A percentile compares a stretch with the other conserved stretches of the same genome.
Evolutionary conservation across 345 rosid genomes (phyloP).

Genomic region (Eucalyptus rudis): DNA sequence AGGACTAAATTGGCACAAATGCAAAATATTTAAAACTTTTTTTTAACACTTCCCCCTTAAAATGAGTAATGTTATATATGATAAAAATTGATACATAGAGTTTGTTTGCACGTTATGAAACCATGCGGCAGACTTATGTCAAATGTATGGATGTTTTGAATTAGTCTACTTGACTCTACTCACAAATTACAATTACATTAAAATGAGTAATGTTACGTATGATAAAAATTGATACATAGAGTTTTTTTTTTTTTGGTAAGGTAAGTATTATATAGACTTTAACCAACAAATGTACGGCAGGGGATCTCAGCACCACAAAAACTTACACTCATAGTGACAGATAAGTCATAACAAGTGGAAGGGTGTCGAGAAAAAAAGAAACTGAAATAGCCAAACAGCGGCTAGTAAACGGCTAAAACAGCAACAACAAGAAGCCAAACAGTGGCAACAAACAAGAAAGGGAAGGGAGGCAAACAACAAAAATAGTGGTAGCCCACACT

Average conservation of each 20-base stretch:
- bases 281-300: background rate
- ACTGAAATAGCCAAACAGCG: accelerated
- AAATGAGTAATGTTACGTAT: background rate
- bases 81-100: background rate
- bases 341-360: no score
- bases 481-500: accelerated
- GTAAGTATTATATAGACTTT: no score
- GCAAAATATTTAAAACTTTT: no score
- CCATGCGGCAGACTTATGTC: background rate
- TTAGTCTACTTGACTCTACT: background rate
- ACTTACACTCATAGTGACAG: no score
- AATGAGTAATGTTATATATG: background rate
- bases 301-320: no score
- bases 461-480: no score
- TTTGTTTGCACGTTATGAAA: background rate
- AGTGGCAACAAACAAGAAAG: accelerated
- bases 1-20: no score
- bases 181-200: background rate
- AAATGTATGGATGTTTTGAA: background rate
- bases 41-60: background rate
- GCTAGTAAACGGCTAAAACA: accelerated
- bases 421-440: no score
- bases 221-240: no score
- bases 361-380: no score
- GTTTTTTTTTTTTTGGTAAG: no score